Percentiles rank a stretch among this genome's conserved stretches.
Conservation (phyloP, 2,329 filamentous ascomycete genomes). For the Penicillium sp. region DNA sequence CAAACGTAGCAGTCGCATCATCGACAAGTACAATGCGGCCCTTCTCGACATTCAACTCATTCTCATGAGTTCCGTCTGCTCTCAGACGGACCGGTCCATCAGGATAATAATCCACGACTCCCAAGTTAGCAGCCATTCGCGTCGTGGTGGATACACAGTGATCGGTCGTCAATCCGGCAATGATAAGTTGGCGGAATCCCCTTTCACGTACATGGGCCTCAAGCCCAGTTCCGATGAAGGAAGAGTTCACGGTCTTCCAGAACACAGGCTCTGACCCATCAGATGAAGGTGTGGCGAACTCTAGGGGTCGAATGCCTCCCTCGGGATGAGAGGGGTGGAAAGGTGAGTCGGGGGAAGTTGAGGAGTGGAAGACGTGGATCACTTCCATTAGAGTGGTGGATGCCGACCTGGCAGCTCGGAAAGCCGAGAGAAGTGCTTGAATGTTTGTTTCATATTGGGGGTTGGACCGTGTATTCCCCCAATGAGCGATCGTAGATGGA, state of each 20-base stretch:
- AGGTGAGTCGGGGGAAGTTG: conserved; percentile 33
- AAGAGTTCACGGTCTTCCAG: conserved; percentile 50
- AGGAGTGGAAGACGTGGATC: conserved; percentile 51
- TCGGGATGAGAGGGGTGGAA: conserved; percentile 39
- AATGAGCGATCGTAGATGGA: conserved; percentile 32
- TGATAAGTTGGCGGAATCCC: conserved; percentile 40
- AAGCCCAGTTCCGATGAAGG: conserved; percentile 49
- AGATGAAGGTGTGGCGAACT: conserved; percentile 32
- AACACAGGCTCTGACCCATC: conserved; percentile 41
- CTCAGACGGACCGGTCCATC: conserved; percentile 15
- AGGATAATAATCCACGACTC: conserved; percentile 39
- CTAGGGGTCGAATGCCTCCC: conserved; percentile 29
- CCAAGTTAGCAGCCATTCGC: conserved; percentile 51
- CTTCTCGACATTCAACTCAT: conserved; percentile 21
- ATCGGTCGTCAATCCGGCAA: conserved; percentile 51
- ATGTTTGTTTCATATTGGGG: conserved; percentile 48
- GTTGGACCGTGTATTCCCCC: conserved; percentile 47
- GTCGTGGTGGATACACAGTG: conserved; percentile 53
- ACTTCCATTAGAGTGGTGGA: conserved; percentile 31
- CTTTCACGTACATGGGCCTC: conserved; percentile 38
- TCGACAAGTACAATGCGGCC: conserved; percentile 45
- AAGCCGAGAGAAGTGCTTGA: conserved; percentile 37
- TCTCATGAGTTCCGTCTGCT: conserved; percentile 23
- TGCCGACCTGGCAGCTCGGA: conserved; percentile 30
- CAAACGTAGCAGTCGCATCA: conserved; percentile 52